phyloP scores from a whole-genome alignment of 108 stramenopile species.

The Chaetoceros muelleri region DNA sequence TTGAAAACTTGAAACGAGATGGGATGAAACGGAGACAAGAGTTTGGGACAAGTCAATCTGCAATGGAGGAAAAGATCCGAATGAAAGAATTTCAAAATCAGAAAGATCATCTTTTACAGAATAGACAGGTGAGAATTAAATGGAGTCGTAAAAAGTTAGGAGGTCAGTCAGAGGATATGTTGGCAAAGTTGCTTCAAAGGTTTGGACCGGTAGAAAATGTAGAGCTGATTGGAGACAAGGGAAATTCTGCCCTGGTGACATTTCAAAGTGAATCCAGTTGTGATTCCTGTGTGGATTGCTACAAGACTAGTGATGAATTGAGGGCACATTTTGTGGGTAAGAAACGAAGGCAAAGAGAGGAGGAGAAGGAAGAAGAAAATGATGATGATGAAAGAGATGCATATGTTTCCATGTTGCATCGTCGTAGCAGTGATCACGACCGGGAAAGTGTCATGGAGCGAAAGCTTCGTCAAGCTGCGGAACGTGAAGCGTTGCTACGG shows the following conservation, averaged over 20 bases:
- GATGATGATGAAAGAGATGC: not conserved
- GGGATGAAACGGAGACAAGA: not conserved
- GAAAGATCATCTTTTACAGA: constrained; percentile 41
- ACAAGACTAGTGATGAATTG: constrained; percentile 52
- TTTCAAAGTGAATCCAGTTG: constrained; percentile 49
- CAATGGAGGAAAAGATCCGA: constrained; percentile 23
- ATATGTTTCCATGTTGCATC: constrained; percentile 1
- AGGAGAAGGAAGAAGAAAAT: not conserved
- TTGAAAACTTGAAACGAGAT: not conserved
- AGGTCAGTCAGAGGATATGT: constrained; percentile 48
- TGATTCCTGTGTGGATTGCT: constrained; percentile 58
- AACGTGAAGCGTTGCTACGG: constrained; percentile 54
- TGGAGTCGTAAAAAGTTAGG: constrained; percentile 71
- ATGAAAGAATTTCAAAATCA: constrained; percentile 53
- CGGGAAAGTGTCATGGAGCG: constrained; percentile 44
- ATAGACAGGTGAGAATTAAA: constrained; percentile 66
- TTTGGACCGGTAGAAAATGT: constrained; percentile 67
- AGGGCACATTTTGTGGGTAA: constrained; percentile 63
- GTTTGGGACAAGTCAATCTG: not conserved
- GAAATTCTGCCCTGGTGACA: constrained; percentile 66
- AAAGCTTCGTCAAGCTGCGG: constrained; percentile 57
- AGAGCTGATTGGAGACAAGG: constrained; percentile 63
- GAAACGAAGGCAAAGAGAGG: constrained; percentile 39
- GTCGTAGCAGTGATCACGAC: constrained; percentile 7
- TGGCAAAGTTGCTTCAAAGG: constrained; percentile 32